These are phyloP conservation scores for Lophiostoma macrostomum DNA, from an alignment of 495 filamentous ascomycete genomes.

Conservation along the genomic window DNA sequence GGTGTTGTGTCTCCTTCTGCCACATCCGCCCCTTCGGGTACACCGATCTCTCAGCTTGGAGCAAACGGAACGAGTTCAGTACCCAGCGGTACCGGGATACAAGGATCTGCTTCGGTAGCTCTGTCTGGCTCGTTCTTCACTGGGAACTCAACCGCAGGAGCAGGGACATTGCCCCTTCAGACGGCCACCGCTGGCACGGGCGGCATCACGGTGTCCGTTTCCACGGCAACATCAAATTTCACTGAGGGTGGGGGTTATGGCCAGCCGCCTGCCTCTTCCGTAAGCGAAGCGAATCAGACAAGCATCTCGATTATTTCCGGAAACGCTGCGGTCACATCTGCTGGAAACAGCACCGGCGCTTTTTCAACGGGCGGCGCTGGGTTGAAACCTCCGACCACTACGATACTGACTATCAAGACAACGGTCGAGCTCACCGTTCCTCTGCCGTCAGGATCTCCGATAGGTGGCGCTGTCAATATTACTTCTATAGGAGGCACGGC, in stretches of 20 bases:
- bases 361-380: not conserved
- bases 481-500: not conserved
- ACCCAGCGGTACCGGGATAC: not conserved
- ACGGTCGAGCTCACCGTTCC: no score
- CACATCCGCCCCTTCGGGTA: slow-evolving; percentile 5
- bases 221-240: slow-evolving; percentile 1
- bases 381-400: not conserved
- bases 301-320: not conserved
- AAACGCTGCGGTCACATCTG: not conserved
- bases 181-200: not conserved
- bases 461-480: not conserved
- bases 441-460: not conserved
- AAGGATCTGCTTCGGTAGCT: not conserved
- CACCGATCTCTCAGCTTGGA: not conserved
- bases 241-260: not conserved
- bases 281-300: no score
- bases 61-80: not conserved
- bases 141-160: slow-evolving; percentile 7
- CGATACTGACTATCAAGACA: not conserved
- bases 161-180: not conserved
- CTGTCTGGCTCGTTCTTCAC: not conserved
- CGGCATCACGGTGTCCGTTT: not conserved
- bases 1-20: not conserved
- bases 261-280: no score
- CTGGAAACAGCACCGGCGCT: not conserved